Base-by-base conservation (phyloP, 2,329 filamentous ascomycete genomes). In the Microascus cirrosus region DNA sequence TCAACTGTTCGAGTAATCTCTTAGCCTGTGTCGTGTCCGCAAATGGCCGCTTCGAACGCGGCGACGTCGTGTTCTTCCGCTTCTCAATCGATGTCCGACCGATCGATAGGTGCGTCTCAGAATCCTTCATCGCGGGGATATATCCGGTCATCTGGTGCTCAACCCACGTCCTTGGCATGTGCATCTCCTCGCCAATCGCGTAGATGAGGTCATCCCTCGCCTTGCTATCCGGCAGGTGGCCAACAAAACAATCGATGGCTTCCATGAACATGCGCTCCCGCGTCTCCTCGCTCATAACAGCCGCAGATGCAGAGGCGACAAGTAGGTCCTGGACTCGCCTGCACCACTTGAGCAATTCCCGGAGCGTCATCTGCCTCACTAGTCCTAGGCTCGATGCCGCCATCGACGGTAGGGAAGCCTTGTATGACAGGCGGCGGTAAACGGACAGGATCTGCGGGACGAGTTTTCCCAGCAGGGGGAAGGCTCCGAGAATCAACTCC, bases 321-420 rank as follows among this genome's bases (percentile, higher is more conserved):
- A 96, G 74, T 18, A 90, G 81, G 56, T 81, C 77, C 55, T 85
- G 78, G 24, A 96, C 76, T 60, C 94, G 83, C 53, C 84, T 82
- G 65, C 91, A 96, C 86, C 94, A 95, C 69, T 96, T 97, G 58
- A 99, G 77, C 11, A 99, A 76, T 69, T 97, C 94, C 63, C 88
- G 78, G 32, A 89, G 79, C 35, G 83, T 89, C 34, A 83, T 79
- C 59, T 86, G 81, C 12, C 81, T 71, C 42, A 73, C 70, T 64
- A 74, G 68, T 7, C 70, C 77, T 61, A 72, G 82, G 68, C 82
- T 71, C 66, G 83, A 65, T 1, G 62, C 62, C 15, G 59, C 60
- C n/a, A 62, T 55, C 63, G 63, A 28, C 61, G 61, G 59, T 32
- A 62, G 62, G 6, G 63, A 61, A 0, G 53, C 65, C n/a, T 81